These are phyloP conservation scores for Penicillium sp. DNA, from an alignment of 2,329 filamentous ascomycete genomes.

Conservation along the genomic window DNA sequence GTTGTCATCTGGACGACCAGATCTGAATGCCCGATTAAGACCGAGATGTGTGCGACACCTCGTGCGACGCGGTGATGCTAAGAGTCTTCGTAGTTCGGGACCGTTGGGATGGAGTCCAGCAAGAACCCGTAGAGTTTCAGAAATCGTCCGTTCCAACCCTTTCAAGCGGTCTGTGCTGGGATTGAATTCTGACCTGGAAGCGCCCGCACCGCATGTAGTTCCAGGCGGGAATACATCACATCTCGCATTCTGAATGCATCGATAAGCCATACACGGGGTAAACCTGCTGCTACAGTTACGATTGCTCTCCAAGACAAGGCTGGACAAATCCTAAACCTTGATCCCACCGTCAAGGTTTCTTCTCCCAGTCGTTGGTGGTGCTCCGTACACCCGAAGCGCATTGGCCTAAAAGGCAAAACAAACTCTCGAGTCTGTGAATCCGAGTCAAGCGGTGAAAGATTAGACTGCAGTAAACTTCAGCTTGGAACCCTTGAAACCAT, in stretches of 20 bases:
- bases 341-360: no score
- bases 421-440: conserved; percentile 5
- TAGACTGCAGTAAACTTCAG: no score
- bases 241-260: background rate
- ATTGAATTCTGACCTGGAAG: background rate
- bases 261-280: no score
- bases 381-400: no score
- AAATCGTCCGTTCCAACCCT: conserved; percentile 1
- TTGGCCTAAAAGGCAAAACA: conserved; percentile 10
- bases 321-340: no score
- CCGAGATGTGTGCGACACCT: conserved; percentile 15
- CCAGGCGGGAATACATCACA: no score
- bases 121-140: background rate
- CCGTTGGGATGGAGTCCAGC: conserved; percentile 7
- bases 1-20: conserved; percentile 13
- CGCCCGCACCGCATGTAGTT: conserved; percentile 11
- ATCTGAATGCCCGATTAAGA: conserved; percentile 15
- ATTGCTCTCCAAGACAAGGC: no score
- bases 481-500: no score
- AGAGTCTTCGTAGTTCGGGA: conserved; percentile 8
- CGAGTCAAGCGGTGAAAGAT: no score
- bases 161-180: background rate
- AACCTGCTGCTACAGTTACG: no score
- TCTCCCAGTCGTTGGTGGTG: no score
- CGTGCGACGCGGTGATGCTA: conserved; percentile 16